phyloP scores from a whole-genome alignment of 805 yeast genomes.

The Saccharomyces kudriavzevii region DNA sequence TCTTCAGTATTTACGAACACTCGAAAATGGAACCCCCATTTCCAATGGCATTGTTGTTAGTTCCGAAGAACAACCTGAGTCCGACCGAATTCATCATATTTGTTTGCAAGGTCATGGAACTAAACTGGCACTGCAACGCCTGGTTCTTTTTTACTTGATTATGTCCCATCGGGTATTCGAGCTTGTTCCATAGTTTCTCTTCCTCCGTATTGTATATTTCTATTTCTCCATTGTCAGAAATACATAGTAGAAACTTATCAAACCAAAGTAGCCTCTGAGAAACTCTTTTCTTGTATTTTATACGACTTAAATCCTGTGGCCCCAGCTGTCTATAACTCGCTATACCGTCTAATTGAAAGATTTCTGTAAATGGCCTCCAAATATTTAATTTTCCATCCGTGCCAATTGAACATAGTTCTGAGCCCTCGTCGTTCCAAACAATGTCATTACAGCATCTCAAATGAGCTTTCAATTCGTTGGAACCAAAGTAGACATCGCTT shows the following conservation, averaged over 20 bases:
- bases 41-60: conserved; percentile 1
- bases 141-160: conserved; percentile 1
- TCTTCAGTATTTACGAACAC: not conserved
- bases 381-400: conserved; percentile 71
- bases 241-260: conserved; percentile 15
- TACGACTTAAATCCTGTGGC: conserved; percentile 18
- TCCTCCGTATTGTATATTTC: conserved; percentile 15
- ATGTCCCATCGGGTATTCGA: conserved; percentile 12
- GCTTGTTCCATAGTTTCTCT: conserved; percentile 21
- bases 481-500: not conserved
- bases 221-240: conserved; percentile 24
- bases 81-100: conserved; percentile 21
- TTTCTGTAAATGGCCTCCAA: conserved; percentile 41
- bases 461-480: conserved; percentile 48
- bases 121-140: conserved; percentile 7
- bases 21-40: conserved; percentile 2
- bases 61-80: conserved; percentile 17
- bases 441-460: conserved; percentile 72
- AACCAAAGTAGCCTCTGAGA: conserved; percentile 19
- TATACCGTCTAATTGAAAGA: conserved; percentile 1
- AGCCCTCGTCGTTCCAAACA: conserved; percentile 63
- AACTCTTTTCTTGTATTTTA: conserved; percentile 17
- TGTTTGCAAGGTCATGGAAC: conserved; percentile 20
- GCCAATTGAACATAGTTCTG: conserved; percentile 56
- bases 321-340: conserved; percentile 10